phyloP scores from a whole-genome alignment of 306 rosid genomes.

The Cotoneaster glaucophyllus region DNA sequence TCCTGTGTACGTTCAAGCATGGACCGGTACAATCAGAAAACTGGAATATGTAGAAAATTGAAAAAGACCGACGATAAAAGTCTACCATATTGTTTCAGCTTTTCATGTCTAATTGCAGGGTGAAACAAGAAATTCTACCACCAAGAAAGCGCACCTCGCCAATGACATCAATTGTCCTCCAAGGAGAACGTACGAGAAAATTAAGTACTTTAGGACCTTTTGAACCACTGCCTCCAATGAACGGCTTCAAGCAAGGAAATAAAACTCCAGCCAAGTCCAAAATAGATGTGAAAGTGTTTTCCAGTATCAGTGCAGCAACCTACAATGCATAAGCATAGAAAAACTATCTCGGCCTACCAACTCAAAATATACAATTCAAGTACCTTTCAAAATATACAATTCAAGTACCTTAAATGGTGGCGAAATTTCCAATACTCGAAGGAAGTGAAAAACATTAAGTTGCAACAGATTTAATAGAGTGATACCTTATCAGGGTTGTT shows the following conservation, averaged over 20 bases:
- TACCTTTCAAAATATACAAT: too few relatives aligned
- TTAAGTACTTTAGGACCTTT: conserved; percentile 76
- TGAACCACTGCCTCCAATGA: conserved; percentile 81
- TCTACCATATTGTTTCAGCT: neutral
- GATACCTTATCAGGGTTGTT: conserved; percentile 93
- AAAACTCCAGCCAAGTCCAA: conserved; percentile 99
- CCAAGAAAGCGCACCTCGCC: conserved; percentile 55
- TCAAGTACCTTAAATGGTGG: neutral
- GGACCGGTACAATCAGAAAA: neutral
- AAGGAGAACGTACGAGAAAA: conserved; percentile 89
- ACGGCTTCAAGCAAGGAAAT: conserved; percentile 86
- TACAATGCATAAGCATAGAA: conserved; percentile 31
- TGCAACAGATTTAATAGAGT: neutral
- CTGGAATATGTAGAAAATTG: neutral
- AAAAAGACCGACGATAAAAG: neutral
- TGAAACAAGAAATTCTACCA: conserved; percentile 13
- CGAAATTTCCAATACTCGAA: neutral
- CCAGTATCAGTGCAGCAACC: conserved; percentile 87
- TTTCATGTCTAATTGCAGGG: neutral
- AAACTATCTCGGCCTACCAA: neutral
- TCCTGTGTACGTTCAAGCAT: neutral
- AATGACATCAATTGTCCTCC: conserved; percentile 85
- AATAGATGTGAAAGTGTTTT: conserved; percentile 95
- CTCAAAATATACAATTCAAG: neutral
- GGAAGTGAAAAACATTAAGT: neutral